Conservation (phyloP, 306 rosid species). For the Lagenaria siceraria region DNA sequence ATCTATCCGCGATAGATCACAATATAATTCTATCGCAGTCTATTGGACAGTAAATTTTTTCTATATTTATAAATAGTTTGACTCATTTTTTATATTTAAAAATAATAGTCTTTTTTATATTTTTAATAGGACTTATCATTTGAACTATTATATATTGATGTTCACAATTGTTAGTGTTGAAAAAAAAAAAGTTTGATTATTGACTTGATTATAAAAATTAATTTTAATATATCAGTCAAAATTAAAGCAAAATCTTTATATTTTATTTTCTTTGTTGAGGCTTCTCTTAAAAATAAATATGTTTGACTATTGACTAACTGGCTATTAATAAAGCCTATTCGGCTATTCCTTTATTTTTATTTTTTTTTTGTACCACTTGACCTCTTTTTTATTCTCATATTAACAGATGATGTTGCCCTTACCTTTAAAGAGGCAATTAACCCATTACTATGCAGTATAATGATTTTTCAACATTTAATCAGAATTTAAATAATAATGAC, state of each 20-base stretch:
- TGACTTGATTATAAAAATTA: background rate
- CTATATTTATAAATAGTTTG: too few relatives aligned
- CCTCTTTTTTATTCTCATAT: background rate
- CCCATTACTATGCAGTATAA: background rate
- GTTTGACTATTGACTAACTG: background rate
- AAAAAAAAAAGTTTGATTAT: too few relatives aligned
- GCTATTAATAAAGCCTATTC: background rate
- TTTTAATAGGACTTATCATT: too few relatives aligned
- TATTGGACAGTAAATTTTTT: too few relatives aligned
- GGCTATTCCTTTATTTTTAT: background rate
- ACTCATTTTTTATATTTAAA: too few relatives aligned
- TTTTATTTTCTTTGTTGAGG: background rate
- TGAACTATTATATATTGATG: background rate
- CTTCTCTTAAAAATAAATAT: background rate
- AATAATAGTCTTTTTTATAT: too few relatives aligned
- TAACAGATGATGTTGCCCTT: background rate
- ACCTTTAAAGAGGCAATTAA: background rate
- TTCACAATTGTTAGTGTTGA: background rate
- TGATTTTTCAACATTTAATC: background rate
- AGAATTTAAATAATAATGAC: background rate
- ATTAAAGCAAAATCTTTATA: background rate
- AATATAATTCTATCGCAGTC: too few relatives aligned
- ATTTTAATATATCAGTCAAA: background rate
- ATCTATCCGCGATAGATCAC: too few relatives aligned
- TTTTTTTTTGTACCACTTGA: background rate